These are phyloP conservation scores for Aspergillus latus DNA, from an alignment of 2,329 filamentous ascomycete species.

Conservation along the genomic window DNA sequence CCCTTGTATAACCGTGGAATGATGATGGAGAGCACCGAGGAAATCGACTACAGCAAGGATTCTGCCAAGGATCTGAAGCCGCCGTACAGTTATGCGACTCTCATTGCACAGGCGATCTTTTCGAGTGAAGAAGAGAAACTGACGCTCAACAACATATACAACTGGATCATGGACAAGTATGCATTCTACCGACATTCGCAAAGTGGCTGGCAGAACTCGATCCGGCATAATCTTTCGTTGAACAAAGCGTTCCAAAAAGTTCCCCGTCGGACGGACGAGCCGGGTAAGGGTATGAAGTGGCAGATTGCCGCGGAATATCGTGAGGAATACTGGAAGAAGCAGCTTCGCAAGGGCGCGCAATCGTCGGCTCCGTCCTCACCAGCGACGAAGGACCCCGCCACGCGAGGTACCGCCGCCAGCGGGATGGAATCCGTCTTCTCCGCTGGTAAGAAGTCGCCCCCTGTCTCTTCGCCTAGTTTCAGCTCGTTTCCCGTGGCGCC, in stretches of 20 bases:
- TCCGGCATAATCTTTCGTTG: conserved; percentile 90
- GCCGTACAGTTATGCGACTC: conserved; percentile 90
- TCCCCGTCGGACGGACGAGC: conserved; percentile 86
- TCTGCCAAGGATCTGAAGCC: conserved; percentile 89
- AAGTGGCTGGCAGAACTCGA: conserved; percentile 97
- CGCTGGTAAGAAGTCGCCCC: conserved; percentile 39
- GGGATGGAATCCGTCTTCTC: conserved; percentile 44
- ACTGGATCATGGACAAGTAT: conserved; percentile 86
- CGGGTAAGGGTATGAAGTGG: conserved; percentile 99
- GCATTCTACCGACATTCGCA: conserved; percentile 87
- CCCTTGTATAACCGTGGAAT: conserved; percentile 51
- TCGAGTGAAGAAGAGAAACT: conserved; percentile 83
- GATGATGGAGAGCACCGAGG: conserved; percentile 55
- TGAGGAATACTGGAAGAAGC: conserved; percentile 81
- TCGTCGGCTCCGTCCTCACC: conserved; percentile 49
- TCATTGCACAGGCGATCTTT: conserved; percentile 95
- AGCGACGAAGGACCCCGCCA: conserved; percentile 42
- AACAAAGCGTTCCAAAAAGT: conserved; percentile 96
- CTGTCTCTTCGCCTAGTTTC: conserved; percentile 41
- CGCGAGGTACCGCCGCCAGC: conserved; percentile 22
- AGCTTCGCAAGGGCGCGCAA: conserved; percentile 45
- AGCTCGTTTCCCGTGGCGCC: conserved; percentile 44
- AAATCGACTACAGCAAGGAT: conserved; percentile 67
- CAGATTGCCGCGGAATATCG: conserved; percentile 80
- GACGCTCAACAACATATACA: conserved; percentile 89